phyloP scores from a whole-genome alignment of 331 rosid genomes.

The Dryas integrifolia region DNA sequence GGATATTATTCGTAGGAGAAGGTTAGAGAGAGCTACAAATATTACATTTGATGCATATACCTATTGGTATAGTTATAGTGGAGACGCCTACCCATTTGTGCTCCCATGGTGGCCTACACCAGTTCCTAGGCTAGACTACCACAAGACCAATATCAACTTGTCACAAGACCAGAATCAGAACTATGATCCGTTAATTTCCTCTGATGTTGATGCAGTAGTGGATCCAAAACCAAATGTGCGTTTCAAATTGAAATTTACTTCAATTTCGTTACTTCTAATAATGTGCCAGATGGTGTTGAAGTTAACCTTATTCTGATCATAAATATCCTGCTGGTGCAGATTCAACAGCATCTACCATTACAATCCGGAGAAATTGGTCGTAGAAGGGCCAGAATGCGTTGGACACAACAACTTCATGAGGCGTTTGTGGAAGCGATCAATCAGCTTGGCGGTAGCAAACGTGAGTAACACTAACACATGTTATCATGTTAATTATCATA shows the following conservation, averaged over 20 bases:
- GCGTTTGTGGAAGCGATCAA: constrained; percentile 86
- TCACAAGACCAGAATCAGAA: too few species aligned
- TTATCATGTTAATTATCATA: too few species aligned
- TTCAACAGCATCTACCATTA: constrained; percentile 35
- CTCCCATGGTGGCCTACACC: constrained; percentile 5
- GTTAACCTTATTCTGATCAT: too few species aligned
- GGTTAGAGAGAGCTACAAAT: too few species aligned
- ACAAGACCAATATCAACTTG: too few species aligned
- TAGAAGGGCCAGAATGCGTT: constrained; percentile 79
- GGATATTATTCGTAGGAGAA: too few species aligned
- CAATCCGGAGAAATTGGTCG: constrained; percentile 46
- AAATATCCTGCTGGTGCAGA: background rate
- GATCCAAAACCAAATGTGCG: constrained; percentile 50
- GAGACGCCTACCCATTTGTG: background rate
- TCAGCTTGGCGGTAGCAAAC: constrained; percentile 85
- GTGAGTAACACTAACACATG: constrained; percentile 33
- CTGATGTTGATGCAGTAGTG: constrained; percentile 35
- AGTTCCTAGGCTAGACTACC: background rate
- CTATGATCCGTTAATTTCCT: too few species aligned
- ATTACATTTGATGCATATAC: too few species aligned
- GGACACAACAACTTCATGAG: constrained; percentile 96
- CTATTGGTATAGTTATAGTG: too few species aligned
- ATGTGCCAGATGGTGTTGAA: too few species aligned
- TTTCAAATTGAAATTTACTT: background rate
- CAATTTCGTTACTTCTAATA: too few species aligned